phyloP scores from a whole-genome alignment of 2,329 filamentous ascomycete genomes.

The Fusarium sp. region DNA sequence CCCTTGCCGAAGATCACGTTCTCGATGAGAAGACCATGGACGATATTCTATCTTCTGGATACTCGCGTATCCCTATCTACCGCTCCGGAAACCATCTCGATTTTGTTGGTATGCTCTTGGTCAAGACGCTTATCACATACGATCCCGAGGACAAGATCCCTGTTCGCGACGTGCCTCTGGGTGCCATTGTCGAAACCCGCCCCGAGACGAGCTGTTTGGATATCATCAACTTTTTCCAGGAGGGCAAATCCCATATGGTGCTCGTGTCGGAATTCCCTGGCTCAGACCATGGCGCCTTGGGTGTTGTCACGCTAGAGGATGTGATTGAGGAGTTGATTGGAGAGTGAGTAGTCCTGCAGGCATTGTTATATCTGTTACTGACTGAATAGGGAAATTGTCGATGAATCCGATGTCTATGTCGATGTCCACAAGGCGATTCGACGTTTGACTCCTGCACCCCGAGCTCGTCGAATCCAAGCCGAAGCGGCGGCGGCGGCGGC shows the following conservation, averaged over 20 bases:
- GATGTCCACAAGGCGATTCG: slow-evolving; percentile 98
- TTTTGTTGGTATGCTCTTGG: slow-evolving; percentile 96
- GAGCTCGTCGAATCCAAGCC: slow-evolving; percentile 67
- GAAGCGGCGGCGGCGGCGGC: slow-evolving; percentile 48
- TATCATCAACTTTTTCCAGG: slow-evolving; percentile 99
- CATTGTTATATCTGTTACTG: slow-evolving; percentile 10
- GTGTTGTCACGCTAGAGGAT: slow-evolving; percentile 95
- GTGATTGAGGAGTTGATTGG: slow-evolving; percentile 99
- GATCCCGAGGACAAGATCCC: slow-evolving; percentile 91
- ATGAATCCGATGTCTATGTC: slow-evolving; percentile 97
- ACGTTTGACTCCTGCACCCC: slow-evolving; percentile 85
- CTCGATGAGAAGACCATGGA: slow-evolving; percentile 96
- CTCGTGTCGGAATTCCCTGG: slow-evolving; percentile 90
- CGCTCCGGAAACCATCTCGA: slow-evolving; percentile 84
- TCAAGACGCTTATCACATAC: slow-evolving; percentile 99
- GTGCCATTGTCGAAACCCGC: slow-evolving; percentile 92
- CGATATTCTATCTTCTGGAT: slow-evolving; percentile 89
- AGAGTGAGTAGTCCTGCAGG: slow-evolving; percentile 71
- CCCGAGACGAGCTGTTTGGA: slow-evolving; percentile 97
- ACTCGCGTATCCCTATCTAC: slow-evolving; percentile 95
- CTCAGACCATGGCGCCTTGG: slow-evolving; percentile 89
- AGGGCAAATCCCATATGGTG: slow-evolving; percentile 99
- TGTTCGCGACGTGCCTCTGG: slow-evolving; percentile 90
- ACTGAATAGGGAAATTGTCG: slow-evolving; percentile 85
- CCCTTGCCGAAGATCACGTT: slow-evolving; percentile 93